A percentile compares a stretch with the other conserved stretches of the same genome.
These are phyloP conservation scores for Xylaria multiplex DNA, from an alignment of 2,329 filamentous ascomycete genomes.

Conservation along the genomic window DNA sequence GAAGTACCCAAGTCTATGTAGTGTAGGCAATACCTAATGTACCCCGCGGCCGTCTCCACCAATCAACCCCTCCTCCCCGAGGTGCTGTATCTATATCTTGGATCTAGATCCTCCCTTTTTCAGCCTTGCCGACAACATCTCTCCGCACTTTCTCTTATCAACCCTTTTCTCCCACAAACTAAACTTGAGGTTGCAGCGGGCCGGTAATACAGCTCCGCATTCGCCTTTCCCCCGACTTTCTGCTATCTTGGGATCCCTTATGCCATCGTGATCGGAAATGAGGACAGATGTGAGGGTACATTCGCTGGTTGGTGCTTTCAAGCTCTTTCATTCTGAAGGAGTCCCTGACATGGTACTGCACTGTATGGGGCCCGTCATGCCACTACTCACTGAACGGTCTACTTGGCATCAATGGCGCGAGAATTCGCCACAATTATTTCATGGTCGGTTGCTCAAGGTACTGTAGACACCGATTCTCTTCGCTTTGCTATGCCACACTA, in stretches of 20 bases:
- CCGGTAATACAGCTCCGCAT: conserved; percentile 13
- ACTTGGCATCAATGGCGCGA: conserved; percentile 6
- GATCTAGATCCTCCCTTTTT: conserved; percentile 21
- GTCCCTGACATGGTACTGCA: neutral
- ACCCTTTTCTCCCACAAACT: neutral
- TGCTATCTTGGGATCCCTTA: neutral
- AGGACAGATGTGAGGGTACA: conserved; percentile 2
- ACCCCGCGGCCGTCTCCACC: conserved; percentile 33
- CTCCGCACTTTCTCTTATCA: conserved; percentile 28
- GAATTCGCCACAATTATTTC: conserved; percentile 4
- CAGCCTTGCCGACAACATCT: conserved; percentile 27
- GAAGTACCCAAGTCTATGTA: too few species aligned
- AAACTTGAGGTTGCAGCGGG: neutral
- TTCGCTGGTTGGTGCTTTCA: neutral
- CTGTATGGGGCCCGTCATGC: neutral
- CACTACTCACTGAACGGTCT: neutral
- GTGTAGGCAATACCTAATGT: conserved; percentile 11
- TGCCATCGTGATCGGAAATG: conserved; percentile 13
- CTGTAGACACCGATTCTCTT: neutral
- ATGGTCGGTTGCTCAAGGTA: neutral
- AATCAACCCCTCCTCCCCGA: conserved; percentile 19
- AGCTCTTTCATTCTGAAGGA: neutral
- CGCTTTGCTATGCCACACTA: neutral
- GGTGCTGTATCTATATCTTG: neutral
- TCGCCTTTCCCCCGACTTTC: neutral